Percentiles rank a stretch among this genome's conserved stretches.
These are phyloP conservation scores for Leptosphaerulina australis DNA, from an alignment of 2,329 filamentous ascomycete genomes.

Conservation along the genomic window DNA sequence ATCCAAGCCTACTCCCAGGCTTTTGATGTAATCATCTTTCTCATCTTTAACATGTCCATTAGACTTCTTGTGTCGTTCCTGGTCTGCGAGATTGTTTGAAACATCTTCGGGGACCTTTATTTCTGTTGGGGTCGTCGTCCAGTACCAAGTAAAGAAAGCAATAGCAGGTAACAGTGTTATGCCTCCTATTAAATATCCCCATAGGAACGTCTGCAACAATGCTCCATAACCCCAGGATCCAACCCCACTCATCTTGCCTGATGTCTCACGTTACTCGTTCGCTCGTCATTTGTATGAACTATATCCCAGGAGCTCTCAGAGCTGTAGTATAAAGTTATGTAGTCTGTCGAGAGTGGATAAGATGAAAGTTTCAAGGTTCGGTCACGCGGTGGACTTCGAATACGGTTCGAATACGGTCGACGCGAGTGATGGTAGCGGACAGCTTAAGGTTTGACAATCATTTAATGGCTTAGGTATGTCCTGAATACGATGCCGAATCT, in stretches of 20 bases:
- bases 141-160: constrained; percentile 28
- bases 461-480: background rate
- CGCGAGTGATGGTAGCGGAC: constrained; percentile 16
- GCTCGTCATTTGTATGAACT: constrained; percentile 23
- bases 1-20: constrained; percentile 29
- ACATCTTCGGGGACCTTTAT: constrained; percentile 12
- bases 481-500: background rate
- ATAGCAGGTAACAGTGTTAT: constrained; percentile 30
- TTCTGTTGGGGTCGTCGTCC: constrained; percentile 24
- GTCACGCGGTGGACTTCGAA: constrained; percentile 11
- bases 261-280: constrained; percentile 19
- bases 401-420: constrained; percentile 21
- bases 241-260: constrained; percentile 32
- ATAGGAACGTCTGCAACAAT: constrained; percentile 34
- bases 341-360: background rate
- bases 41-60: constrained; percentile 19
- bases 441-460: constrained; percentile 6
- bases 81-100: constrained; percentile 10
- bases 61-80: constrained; percentile 19
- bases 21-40: constrained; percentile 20
- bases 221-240: constrained; percentile 34
- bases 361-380: constrained; percentile 4
- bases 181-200: constrained; percentile 35
- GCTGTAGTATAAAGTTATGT: background rate
- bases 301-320: background rate